phyloP scores from a whole-genome alignment of 768 basidiomycete genomes.

The Agaricus bisporus region DNA sequence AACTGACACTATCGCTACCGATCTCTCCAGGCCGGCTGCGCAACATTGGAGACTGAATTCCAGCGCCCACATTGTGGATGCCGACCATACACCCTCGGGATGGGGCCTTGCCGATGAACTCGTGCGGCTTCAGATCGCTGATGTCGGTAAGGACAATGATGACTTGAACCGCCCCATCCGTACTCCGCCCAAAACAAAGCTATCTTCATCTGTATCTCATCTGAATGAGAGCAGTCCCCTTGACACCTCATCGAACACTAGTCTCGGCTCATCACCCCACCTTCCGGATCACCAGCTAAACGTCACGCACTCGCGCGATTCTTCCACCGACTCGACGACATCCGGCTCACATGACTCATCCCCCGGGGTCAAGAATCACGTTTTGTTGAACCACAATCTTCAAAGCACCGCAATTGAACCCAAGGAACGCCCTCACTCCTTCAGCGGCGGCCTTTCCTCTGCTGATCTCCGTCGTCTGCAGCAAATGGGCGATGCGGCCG shows the following conservation, averaged over 20 bases:
- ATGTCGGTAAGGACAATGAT: constrained; percentile 44
- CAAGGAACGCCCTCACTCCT: constrained; percentile 77
- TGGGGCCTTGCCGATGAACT: constrained; percentile 76
- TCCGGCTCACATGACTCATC: constrained; percentile 53
- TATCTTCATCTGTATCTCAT: constrained; percentile 46
- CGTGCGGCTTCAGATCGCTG: constrained; percentile 62
- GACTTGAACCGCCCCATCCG: constrained; percentile 49
- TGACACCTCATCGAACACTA: constrained; percentile 66
- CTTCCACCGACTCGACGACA: constrained; percentile 71
- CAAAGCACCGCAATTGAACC: constrained; percentile 58
- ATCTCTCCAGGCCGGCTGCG: constrained; percentile 32
- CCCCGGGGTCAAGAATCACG: constrained; percentile 38
- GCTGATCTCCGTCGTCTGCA: constrained; percentile 74
- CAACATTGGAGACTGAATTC: constrained; percentile 62
- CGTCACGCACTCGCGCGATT: constrained; percentile 73
- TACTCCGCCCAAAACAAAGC: constrained; percentile 65
- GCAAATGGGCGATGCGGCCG: constrained; percentile 50
- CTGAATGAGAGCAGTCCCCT: constrained; percentile 64
- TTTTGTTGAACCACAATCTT: constrained; percentile 35
- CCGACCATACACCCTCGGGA: constrained; percentile 41
- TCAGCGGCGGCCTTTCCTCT: constrained; percentile 69
- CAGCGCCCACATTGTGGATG: constrained; percentile 58
- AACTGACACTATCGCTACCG: constrained; percentile 32
- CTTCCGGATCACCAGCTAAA: constrained; percentile 59
- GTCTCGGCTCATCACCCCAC: constrained; percentile 69